Conservation (phyloP, 331 rosid species). For the Phaseolus coccineus region DNA sequence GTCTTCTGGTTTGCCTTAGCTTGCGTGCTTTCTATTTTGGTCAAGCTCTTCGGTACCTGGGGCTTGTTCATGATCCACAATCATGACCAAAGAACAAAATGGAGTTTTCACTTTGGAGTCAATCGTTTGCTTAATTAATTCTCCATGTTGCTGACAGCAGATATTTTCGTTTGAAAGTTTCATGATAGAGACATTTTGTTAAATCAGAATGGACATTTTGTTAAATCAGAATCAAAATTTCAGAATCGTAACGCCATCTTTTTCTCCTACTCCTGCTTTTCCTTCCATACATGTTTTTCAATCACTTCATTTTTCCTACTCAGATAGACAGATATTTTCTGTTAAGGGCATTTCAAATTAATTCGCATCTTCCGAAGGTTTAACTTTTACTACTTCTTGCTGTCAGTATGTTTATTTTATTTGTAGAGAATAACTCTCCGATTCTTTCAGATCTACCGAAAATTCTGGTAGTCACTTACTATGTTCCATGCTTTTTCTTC, state of each 20-base stretch:
- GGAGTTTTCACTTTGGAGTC: slow-evolving; percentile 20
- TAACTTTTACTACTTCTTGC: slow-evolving; percentile 3
- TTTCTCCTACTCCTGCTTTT: not conserved
- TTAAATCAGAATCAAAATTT: slow-evolving; percentile 21
- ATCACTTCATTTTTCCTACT: slow-evolving; percentile 35
- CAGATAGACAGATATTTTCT: not conserved
- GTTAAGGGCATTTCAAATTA: not conserved
- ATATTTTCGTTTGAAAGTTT: slow-evolving; percentile 27
- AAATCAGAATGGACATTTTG: slow-evolving; percentile 39
- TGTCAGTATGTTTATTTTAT: slow-evolving; percentile 5
- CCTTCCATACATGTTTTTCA: slow-evolving; percentile 28
- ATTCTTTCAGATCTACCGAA: slow-evolving; percentile 44
- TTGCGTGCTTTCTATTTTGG: slow-evolving; percentile 25
- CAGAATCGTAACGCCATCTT: not conserved
- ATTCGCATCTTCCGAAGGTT: slow-evolving; percentile 3
- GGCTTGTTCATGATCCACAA: slow-evolving; percentile 23
- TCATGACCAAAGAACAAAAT: slow-evolving; percentile 42
- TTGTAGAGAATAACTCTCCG: slow-evolving; percentile 28
- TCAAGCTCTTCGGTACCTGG: slow-evolving; percentile 34
- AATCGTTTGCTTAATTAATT: slow-evolving; percentile 10
- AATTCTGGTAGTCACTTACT: not conserved
- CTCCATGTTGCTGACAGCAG: slow-evolving; percentile 12
- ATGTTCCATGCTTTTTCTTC: slow-evolving; percentile 25
- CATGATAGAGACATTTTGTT: slow-evolving; percentile 41
- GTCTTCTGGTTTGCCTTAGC: not conserved